phyloP scores from a whole-genome alignment of 441 rosid species.

The Sinapis alba region DNA sequence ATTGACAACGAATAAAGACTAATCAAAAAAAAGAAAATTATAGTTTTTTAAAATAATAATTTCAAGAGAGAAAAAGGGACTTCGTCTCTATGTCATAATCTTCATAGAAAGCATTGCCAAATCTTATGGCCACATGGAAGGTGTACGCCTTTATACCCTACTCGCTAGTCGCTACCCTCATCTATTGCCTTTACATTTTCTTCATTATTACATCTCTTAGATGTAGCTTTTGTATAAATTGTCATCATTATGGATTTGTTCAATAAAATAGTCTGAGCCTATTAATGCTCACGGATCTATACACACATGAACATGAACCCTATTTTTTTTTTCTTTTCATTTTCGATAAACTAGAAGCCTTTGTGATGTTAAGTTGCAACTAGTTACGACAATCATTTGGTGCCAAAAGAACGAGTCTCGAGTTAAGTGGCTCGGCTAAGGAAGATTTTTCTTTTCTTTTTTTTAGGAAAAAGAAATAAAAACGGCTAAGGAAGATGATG shows the following conservation, averaged over 20 bases:
- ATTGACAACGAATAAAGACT: constrained; percentile 45
- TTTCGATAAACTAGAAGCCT: constrained; percentile 15
- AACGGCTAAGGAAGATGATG: too few relatives aligned
- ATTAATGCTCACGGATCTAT: constrained; percentile 44
- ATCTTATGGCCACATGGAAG: constrained; percentile 45
- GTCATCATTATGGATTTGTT: constrained; percentile 30
- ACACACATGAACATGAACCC: constrained; percentile 31
- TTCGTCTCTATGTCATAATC: constrained; percentile 45
- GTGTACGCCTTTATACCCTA: constrained; percentile 41
- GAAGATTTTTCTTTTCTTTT: too few relatives aligned
- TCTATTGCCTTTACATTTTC: constrained; percentile 36
- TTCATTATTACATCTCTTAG: constrained; percentile 39
- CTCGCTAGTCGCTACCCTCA: constrained; percentile 33
- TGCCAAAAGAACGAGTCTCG: constrained; percentile 7
- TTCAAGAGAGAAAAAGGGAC: constrained; percentile 31
- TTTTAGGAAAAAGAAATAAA: too few relatives aligned
- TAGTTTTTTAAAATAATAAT: constrained; percentile 7
- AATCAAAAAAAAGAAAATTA: neutral
- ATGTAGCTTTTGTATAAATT: constrained; percentile 26
- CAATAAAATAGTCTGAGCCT: constrained; percentile 33
- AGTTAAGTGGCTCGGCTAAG: constrained; percentile 16
- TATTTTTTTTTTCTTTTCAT: constrained; percentile 24
- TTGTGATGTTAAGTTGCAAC: constrained; percentile 36
- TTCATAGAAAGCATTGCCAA: constrained; percentile 42
- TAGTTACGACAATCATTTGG: constrained; percentile 18